Percentiles rank a stretch among this genome's conserved stretches.
Evolutionary conservation across 495 filamentous ascomycete species (phyloP).

Genomic region (Aspergillus saccharolyticus): DNA sequence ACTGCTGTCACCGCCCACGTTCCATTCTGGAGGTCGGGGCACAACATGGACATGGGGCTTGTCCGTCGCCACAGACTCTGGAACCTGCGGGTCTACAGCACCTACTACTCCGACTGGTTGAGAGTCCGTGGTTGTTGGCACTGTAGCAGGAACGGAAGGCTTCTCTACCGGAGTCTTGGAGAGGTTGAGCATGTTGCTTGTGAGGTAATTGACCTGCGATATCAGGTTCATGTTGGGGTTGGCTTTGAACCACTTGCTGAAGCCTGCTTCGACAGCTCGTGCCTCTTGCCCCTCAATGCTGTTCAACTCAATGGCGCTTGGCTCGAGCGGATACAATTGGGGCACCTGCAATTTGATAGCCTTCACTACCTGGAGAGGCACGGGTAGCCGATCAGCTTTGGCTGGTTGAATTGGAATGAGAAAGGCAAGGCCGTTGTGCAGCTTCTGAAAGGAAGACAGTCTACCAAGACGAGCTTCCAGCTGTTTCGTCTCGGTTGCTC

Average conservation of each 20-base stretch:
- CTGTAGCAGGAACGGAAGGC: slow-evolving; percentile 15
- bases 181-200: slow-evolving; percentile 66
- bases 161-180: slow-evolving; percentile 47
- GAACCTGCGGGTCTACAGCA: neutral
- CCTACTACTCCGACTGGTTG: slow-evolving; percentile 14
- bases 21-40: slow-evolving; percentile 81
- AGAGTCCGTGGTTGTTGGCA: slow-evolving; percentile 14
- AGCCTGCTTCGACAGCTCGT: slow-evolving; percentile 57
- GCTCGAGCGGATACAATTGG: slow-evolving; percentile 65
- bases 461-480: slow-evolving; percentile 75
- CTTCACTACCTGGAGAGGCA: slow-evolving; percentile 56
- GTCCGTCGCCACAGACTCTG: slow-evolving; percentile 29
- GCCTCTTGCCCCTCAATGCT: slow-evolving; percentile 58
- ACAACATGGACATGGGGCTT: slow-evolving; percentile 69
- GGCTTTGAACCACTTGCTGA: slow-evolving; percentile 52
- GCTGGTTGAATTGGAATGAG: slow-evolving; percentile 68
- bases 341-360: slow-evolving; percentile 68
- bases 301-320: slow-evolving; percentile 60
- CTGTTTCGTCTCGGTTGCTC: slow-evolving; percentile 63
- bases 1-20: slow-evolving; percentile 35
- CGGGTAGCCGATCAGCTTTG: slow-evolving; percentile 56
- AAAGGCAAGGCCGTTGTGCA: slow-evolving; percentile 64
- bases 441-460: slow-evolving; percentile 62
- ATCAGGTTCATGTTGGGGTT: slow-evolving; percentile 60
- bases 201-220: slow-evolving; percentile 71